Evolutionary conservation across 805 yeast species (phyloP).

Genomic region (Ogataea angusta): DNA sequence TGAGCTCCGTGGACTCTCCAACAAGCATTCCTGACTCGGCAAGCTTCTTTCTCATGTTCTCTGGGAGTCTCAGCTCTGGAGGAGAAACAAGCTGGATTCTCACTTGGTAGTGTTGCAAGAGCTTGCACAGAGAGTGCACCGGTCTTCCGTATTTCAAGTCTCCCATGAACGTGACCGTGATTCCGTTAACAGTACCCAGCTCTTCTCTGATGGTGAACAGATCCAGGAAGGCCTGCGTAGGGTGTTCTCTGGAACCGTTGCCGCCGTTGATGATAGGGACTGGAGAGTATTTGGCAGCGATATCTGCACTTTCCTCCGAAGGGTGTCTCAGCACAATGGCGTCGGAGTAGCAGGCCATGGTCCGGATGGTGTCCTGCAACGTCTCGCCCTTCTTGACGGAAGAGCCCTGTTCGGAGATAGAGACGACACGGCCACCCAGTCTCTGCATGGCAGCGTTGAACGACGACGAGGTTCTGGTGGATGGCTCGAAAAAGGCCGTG

Average conservation of each 20-base stretch:
- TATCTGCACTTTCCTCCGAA: conserved; percentile 82
- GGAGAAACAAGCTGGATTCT: conserved; percentile 91
- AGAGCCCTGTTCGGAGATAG: conserved; percentile 81
- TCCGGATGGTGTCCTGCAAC: conserved; percentile 91
- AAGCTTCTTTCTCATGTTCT: conserved; percentile 64
- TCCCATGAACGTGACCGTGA: conserved; percentile 98
- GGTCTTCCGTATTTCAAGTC: conserved; percentile 98
- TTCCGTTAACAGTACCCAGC: conserved; percentile 96
- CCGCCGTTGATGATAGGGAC: conserved; percentile 98
- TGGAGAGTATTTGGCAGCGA: conserved; percentile 95
- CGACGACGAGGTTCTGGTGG: conserved; percentile 94
- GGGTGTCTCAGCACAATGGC: conserved; percentile 98
- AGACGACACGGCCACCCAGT: conserved; percentile 94
- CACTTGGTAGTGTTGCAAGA: conserved; percentile 89
- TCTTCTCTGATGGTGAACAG: conserved; percentile 98
- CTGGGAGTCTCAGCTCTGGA: conserved; percentile 80
- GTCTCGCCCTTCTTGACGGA: conserved; percentile 98
- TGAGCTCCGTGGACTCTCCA: conserved; percentile 69
- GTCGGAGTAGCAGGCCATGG: conserved; percentile 93
- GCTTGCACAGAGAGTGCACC: conserved; percentile 90
- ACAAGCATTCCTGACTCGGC: conserved; percentile 64
- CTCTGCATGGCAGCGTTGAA: conserved; percentile 99
- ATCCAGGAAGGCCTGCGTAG: conserved; percentile 97
- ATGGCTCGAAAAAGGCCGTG: conserved; percentile 97
- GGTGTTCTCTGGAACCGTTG: conserved; percentile 97